These are phyloP conservation scores for Tremella mesenterica DNA, from an alignment of 768 basidiomycete genomes.

Conservation along the genomic window DNA sequence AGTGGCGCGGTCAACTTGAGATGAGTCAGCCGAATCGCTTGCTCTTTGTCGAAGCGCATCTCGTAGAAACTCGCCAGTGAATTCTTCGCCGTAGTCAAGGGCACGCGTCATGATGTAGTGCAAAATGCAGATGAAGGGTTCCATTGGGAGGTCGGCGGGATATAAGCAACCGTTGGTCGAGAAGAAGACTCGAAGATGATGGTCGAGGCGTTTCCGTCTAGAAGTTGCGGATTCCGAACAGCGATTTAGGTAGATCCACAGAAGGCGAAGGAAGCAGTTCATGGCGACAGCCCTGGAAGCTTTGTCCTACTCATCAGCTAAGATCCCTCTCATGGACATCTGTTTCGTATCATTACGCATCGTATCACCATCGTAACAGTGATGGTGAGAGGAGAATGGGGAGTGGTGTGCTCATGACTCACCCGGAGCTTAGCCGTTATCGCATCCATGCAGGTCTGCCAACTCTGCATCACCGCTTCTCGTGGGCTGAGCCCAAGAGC, in stretches of 20 bases:
- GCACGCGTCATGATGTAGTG: slow-evolving; percentile 78
- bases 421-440: slow-evolving; percentile 75
- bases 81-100: slow-evolving; percentile 72
- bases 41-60: slow-evolving; percentile 50
- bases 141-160: slow-evolving; percentile 69
- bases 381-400: background rate
- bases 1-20: slow-evolving; percentile 58
- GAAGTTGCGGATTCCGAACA: slow-evolving; percentile 77
- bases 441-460: slow-evolving; percentile 64
- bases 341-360: too few species aligned
- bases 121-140: slow-evolving; percentile 65
- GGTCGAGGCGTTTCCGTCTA: slow-evolving; percentile 69
- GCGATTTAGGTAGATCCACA: slow-evolving; percentile 94
- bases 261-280: slow-evolving; percentile 70
- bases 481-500: slow-evolving; percentile 79
- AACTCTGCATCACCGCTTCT: slow-evolving; percentile 73
- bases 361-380: too few species aligned
- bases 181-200: slow-evolving; percentile 44
- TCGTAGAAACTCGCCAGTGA: slow-evolving; percentile 71
- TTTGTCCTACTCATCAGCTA: slow-evolving; percentile 56
- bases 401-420: slow-evolving; percentile 5
- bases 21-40: slow-evolving; percentile 45
- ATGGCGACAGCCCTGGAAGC: slow-evolving; percentile 60
- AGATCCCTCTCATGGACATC: slow-evolving; percentile 12
- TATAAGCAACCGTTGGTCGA: slow-evolving; percentile 60